Base-by-base conservation (phyloP, 202 grass and related monocot genomes). In the Schoenoplectus tabernaemontani region DNA sequence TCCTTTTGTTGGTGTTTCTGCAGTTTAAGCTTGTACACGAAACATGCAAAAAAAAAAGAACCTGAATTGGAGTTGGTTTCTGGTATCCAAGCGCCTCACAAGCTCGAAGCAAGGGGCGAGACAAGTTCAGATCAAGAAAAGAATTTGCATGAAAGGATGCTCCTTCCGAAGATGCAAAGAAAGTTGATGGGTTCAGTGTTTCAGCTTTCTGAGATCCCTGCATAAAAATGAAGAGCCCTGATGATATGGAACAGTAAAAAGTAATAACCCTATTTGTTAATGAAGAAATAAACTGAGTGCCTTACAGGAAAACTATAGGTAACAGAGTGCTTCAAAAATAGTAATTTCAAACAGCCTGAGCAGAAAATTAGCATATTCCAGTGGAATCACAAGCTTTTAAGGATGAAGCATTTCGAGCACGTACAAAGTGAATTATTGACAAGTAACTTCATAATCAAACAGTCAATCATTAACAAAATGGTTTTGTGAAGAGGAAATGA, bases 41-140 rank as follows among this genome's bases (percentile, higher is more conserved):
- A 39, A 24, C 10, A 0, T 9, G 7, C 17, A 8, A 9, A 59
- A 51, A 72, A 1, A 70, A 67, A 71, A 75, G 67, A 87, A 97
- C 93, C 91, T 98, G 95, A 77, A 98, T 98, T 2, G 95, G 89
- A 64, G 95, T 98, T 64, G 95, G 95, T 53, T 98, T 98, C 57
- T 94, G 86, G 88, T 98, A 94, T 63, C 91, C 91, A 38, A 98
- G 88, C 44, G 87, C 88, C 87, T 94, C 91, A 54, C 91, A 98
- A 67, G 91, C 91, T 84, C 95, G 88, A 79, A 98, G 57, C 50
- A 98, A 89, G 2, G 91, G 89, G 2, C 91, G 88, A 62, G 91
- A 98, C 70, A 98, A 77, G 79, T 98, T 92, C 48, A 98, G 83
- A 43, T 94, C 91, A 47, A 92, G 82, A 83, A 98, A 98, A n/a